phyloP scores from a whole-genome alignment of 345 rosid species.

The Excoecaria cochinchinensis region DNA sequence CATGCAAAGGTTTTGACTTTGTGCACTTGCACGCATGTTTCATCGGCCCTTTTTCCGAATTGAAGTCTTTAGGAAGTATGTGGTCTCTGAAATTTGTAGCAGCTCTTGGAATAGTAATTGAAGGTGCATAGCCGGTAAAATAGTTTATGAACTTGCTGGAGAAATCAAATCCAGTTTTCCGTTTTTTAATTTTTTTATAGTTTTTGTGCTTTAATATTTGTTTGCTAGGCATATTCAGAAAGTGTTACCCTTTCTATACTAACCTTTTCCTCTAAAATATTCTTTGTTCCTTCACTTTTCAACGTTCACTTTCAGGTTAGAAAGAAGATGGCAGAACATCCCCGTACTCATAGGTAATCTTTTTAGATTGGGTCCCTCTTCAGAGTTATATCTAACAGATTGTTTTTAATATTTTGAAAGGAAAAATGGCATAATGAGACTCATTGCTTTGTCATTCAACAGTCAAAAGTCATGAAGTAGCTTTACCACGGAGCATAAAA shows the following conservation, averaged over 20 bases:
- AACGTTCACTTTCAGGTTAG: slow-evolving; percentile 60
- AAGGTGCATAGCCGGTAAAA: not conserved
- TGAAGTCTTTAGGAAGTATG: no score
- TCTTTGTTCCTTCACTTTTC: not conserved
- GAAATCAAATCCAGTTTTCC: not conserved
- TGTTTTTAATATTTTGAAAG: not conserved
- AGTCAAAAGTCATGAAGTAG: not conserved
- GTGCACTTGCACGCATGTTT: no score
- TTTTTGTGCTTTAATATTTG: not conserved
- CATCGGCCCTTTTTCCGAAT: no score
- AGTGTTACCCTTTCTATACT: not conserved
- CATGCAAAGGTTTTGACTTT: no score
- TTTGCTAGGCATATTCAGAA: not conserved
- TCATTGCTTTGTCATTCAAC: not conserved
- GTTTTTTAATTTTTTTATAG: not conserved
- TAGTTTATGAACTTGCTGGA: not conserved
- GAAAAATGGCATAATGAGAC: not conserved
- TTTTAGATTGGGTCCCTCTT: not conserved
- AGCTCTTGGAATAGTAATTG: slow-evolving; percentile 5
- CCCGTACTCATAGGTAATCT: slow-evolving; percentile 60
- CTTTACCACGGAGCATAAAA: not conserved
- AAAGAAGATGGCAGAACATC: slow-evolving; percentile 68
- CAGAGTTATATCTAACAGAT: not conserved
- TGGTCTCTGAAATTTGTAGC: not conserved
- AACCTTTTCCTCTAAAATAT: not conserved